Conservation (phyloP, 139 green algal genomes). For the Picochlorum sp. region DNA sequence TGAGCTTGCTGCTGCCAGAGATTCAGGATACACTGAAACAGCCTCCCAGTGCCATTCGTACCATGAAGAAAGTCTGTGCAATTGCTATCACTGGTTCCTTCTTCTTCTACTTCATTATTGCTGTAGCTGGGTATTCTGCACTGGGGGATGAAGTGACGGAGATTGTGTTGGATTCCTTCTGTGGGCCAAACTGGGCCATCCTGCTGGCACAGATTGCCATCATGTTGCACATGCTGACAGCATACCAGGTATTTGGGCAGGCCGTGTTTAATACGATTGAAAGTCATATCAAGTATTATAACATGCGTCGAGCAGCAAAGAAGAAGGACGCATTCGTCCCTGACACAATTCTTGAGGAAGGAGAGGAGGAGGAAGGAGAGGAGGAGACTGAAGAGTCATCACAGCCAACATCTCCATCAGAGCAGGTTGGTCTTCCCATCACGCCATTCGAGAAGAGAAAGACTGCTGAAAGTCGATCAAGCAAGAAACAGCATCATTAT, state of each 20-base stretch:
- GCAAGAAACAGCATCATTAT: no score
- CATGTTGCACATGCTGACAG: slow-evolving; percentile 23
- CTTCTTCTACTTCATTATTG: slow-evolving; percentile 19
- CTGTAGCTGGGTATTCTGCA: slow-evolving; percentile 3
- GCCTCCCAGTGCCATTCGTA: slow-evolving; percentile 2
- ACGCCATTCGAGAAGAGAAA: no score
- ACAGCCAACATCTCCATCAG: no score
- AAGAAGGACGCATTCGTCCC: neutral
- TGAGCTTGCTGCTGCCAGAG: slow-evolving; percentile 27
- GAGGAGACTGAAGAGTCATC: neutral
- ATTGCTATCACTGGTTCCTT: slow-evolving; percentile 9
- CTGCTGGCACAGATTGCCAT: slow-evolving; percentile 5
- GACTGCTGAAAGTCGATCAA: no score
- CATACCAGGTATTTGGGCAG: slow-evolving; percentile 29
- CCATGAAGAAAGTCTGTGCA: slow-evolving; percentile 14
- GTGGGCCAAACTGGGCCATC: slow-evolving; percentile 11
- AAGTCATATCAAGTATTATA: slow-evolving; percentile 1
- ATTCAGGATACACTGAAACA: slow-evolving; percentile 36
- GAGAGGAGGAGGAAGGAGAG: neutral
- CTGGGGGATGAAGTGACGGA: slow-evolving; percentile 2
- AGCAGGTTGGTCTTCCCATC: no score
- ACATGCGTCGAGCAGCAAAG: neutral
- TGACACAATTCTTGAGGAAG: neutral
- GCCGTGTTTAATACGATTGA: slow-evolving; percentile 21
- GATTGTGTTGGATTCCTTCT: slow-evolving; percentile 17